A percentile compares a stretch with the other conserved stretches of the same genome.
Evolutionary conservation across 1,139 yeast genomes (phyloP).

Genomic region (Protomyces gravidus): DNA sequence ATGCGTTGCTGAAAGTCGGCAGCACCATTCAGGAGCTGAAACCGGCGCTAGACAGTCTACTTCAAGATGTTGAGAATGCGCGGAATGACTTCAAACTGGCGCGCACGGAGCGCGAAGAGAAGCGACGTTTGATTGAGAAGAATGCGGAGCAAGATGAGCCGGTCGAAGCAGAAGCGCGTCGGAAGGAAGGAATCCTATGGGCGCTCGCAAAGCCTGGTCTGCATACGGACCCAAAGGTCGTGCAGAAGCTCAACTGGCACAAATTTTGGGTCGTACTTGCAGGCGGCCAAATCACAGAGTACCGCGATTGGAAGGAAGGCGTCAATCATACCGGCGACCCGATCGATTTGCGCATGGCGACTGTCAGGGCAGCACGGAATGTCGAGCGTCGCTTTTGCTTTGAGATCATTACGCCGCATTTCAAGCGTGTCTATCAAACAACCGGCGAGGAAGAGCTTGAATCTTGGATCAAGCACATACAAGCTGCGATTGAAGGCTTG

Average conservation of each 20-base stretch:
- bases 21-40: conserved; percentile 36
- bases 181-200: conserved; percentile 58
- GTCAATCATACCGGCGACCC: conserved; percentile 45
- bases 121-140: conserved; percentile 40
- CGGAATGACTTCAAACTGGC: conserved; percentile 43
- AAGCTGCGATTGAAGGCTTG: conserved; percentile 42
- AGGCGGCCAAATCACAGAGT: conserved; percentile 65
- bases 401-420: conserved; percentile 68
- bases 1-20: conserved; percentile 36
- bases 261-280: conserved; percentile 80
- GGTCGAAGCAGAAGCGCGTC: conserved; percentile 29
- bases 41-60: conserved; percentile 38
- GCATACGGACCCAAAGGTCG: conserved; percentile 45
- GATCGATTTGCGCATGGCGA: conserved; percentile 67
- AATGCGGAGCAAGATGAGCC: conserved; percentile 12
- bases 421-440: conserved; percentile 74
- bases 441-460: conserved; percentile 63
- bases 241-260: conserved; percentile 75
- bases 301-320: conserved; percentile 77
- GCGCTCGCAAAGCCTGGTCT: conserved; percentile 48
- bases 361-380: conserved; percentile 52
- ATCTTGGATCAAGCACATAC: conserved; percentile 61
- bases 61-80: conserved; percentile 29
- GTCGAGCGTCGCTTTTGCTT: conserved; percentile 57
- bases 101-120: conserved; percentile 45